Evolutionary conservation across 441 rosid genomes (phyloP).

Genomic region (Erodium texanum): DNA sequence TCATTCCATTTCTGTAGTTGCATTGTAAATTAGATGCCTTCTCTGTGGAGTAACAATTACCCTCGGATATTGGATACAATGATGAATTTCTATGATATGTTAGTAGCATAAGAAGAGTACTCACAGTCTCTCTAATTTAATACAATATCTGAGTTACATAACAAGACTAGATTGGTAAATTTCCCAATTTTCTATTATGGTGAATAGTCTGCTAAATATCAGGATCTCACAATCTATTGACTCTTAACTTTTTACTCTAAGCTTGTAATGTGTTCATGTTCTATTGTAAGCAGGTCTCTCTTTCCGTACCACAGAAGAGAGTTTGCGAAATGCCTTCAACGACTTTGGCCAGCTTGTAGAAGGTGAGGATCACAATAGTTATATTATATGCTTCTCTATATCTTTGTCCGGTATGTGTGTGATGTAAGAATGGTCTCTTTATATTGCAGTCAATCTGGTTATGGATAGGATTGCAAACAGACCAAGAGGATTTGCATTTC

Average conservation of each 20-base stretch:
- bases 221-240: no score
- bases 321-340: conserved; percentile 53
- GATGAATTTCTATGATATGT: no score
- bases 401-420: background rate
- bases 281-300: conserved; percentile 47
- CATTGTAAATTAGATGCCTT: no score
- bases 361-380: conserved; percentile 31
- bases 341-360: conserved; percentile 52
- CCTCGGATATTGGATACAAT: no score
- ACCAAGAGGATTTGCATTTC: conserved; percentile 72
- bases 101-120: no score
- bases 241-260: background rate
- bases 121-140: no score
- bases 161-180: no score
- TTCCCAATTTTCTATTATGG: background rate
- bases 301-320: conserved; percentile 63
- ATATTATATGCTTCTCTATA: conserved; percentile 4
- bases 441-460: conserved; percentile 47
- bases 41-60: no score
- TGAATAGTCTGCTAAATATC: background rate
- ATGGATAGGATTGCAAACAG: conserved; percentile 71
- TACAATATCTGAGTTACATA: no score
- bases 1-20: no score
- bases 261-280: background rate
- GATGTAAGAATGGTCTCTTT: background rate